Evolutionary conservation across 495 filamentous ascomycete species (phyloP).

Genomic region (Symbiotaphrina buchneri): DNA sequence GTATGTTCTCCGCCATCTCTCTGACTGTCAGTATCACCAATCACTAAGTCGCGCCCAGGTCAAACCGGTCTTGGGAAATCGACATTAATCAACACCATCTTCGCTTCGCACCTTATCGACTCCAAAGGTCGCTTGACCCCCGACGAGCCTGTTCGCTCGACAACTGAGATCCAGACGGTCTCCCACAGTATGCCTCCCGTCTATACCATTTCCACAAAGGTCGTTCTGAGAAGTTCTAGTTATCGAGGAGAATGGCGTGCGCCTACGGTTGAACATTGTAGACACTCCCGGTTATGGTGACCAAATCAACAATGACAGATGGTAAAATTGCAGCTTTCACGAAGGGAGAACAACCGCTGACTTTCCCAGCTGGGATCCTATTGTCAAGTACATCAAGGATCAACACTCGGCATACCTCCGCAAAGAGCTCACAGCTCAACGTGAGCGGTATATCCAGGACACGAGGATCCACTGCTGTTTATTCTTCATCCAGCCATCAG

Average conservation of each 20-base stretch:
- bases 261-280: slow-evolving; percentile 57
- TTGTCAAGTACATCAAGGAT: slow-evolving; percentile 99
- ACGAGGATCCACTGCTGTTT: slow-evolving; percentile 98
- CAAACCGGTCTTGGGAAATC: slow-evolving; percentile 98
- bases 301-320: slow-evolving; percentile 66
- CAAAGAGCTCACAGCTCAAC: slow-evolving; percentile 98
- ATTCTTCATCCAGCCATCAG: slow-evolving; percentile 98
- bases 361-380: slow-evolving; percentile 54
- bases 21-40: not conserved
- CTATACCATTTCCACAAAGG: not conserved
- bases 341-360: slow-evolving; percentile 5
- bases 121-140: slow-evolving; percentile 87
- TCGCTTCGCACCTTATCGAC: slow-evolving; percentile 97
- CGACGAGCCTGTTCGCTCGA: slow-evolving; percentile 79
- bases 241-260: slow-evolving; percentile 90
- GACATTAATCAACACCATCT: slow-evolving; percentile 99
- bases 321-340: slow-evolving; percentile 17
- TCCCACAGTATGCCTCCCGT: slow-evolving; percentile 49
- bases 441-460: slow-evolving; percentile 97
- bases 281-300: slow-evolving; percentile 65
- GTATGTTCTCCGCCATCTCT: slow-evolving; percentile 26
- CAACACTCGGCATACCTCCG: slow-evolving; percentile 99
- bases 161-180: slow-evolving; percentile 92
- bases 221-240: slow-evolving; percentile 21
- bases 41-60: slow-evolving; percentile 28